phyloP scores from a whole-genome alignment of 345 rosid species.

The Nasturtium officinale region DNA sequence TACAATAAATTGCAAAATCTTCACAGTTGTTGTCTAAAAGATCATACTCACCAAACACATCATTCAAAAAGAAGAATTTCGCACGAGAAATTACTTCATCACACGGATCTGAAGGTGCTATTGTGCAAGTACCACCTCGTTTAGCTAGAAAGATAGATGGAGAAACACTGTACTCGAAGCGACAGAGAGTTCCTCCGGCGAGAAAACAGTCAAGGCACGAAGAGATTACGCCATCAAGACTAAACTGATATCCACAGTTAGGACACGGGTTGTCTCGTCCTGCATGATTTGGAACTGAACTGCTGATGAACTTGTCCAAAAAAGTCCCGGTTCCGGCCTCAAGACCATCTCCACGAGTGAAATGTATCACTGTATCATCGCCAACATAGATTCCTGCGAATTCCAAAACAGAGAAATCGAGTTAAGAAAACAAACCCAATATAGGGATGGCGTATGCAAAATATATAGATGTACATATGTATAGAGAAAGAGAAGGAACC shows the following conservation, averaged over 20 bases:
- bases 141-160: constrained; percentile 58
- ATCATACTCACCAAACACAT: constrained; percentile 72
- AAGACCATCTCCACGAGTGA: constrained; percentile 70
- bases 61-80: constrained; percentile 50
- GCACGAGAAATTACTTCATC: constrained; percentile 64
- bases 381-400: constrained; percentile 65
- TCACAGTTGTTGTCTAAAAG: constrained; percentile 76
- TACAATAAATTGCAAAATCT: constrained; percentile 84
- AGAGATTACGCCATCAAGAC: constrained; percentile 56
- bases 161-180: constrained; percentile 60
- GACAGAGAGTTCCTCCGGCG: constrained; percentile 61
- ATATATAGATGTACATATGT: background rate
- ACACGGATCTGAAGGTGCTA: constrained; percentile 61
- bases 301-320: constrained; percentile 59
- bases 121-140: constrained; percentile 84
- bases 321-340: constrained; percentile 76
- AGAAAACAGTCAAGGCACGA: constrained; percentile 83
- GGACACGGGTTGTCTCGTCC: constrained; percentile 54
- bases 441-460: no score
- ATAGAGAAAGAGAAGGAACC: constrained; percentile 47
- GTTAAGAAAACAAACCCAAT: background rate
- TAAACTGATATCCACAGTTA: constrained; percentile 53
- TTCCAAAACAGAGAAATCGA: background rate
- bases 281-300: constrained; percentile 50
- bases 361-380: constrained; percentile 74